Evolutionary conservation across 306 rosid species (phyloP), one percentile per base, ranked within the genome.

Genomic region (Hylodesmum podocarpum): DNA sequence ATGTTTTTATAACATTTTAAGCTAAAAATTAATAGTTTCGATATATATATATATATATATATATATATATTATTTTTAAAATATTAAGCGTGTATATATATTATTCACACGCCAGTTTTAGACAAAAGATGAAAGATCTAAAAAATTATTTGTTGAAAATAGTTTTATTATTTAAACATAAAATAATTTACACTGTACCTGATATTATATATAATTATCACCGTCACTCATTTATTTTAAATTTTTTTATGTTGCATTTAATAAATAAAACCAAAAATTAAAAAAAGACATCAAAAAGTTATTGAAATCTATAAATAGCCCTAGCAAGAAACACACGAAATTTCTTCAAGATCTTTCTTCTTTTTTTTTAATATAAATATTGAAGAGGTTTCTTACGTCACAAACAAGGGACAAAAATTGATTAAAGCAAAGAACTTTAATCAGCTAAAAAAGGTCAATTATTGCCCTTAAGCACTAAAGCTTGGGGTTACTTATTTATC

Each of bases 361-460:
- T n/a, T n/a, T n/a, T n/a, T n/a, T n/a, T n/a, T n/a, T n/a, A n/a
- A n/a, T n/a, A n/a, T n/a, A 33, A 33, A 2, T 1, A 25, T 58
- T 11, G 29, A 24, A 73, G 29, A 43, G 34, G 46, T 1, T 44
- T 31, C 34, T 11, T 28, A 19, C 5, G 49, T 28, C 63, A 44
- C 39, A 19, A 8, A n/a, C 19, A 33, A 5, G 16, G 8, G 80
- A 50, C 44, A 33, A 34, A 12, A 69, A 14, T 5, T 63, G 31
- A 28, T 63, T 33, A 39, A 51, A 66, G 33, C 33, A 40, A 76
- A 40, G 28, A 66, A 76, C 46, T 76, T 66, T 66, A 36, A 65
- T 50, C 0, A 64, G 29, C 9, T 15, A 19, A 76, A 76, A 43
- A 62, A 21, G 16, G 22, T 16, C 57, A 27, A 77, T 50, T 16